Conservation (phyloP, 768 basidiomycete species). For the Leccinum longicurvipes region DNA sequence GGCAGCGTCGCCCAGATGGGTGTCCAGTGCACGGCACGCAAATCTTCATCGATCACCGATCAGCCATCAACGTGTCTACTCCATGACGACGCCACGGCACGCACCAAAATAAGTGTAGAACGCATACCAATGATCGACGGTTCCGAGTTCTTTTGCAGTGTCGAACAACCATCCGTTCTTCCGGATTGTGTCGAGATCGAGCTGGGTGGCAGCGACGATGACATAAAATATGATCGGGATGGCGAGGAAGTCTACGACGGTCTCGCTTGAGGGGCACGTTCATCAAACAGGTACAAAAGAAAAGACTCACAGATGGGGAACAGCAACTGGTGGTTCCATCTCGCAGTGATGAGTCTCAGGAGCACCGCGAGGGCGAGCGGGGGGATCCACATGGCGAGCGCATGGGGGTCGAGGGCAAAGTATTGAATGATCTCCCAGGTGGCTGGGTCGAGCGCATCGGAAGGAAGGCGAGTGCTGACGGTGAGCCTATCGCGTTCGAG, state of each 20-base stretch:
- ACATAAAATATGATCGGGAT: slow-evolving; percentile 87
- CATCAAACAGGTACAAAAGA: background rate
- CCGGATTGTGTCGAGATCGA: slow-evolving; percentile 61
- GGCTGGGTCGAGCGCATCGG: slow-evolving; percentile 66
- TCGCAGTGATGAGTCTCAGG: slow-evolving; percentile 75
- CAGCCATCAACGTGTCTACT: background rate
- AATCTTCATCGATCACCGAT: slow-evolving; percentile 43
- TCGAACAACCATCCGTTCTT: slow-evolving; percentile 85
- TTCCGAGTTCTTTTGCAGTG: slow-evolving; percentile 32
- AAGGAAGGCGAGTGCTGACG: slow-evolving; percentile 78
- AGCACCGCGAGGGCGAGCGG: slow-evolving; percentile 75
- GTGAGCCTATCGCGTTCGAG: slow-evolving; percentile 54
- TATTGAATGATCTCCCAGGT: slow-evolving; percentile 61
- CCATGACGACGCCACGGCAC: slow-evolving; percentile 12
- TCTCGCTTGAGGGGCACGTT: background rate
- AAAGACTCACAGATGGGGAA: slow-evolving; percentile 77
- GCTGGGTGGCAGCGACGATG: slow-evolving; percentile 58
- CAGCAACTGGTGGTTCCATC: slow-evolving; percentile 82
- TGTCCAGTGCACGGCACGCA: slow-evolving; percentile 52
- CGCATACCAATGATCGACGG: slow-evolving; percentile 64
- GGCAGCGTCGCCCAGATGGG: slow-evolving; percentile 83
- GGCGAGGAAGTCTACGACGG: slow-evolving; percentile 61
- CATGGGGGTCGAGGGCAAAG: slow-evolving; percentile 62
- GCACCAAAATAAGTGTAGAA: slow-evolving; percentile 81
- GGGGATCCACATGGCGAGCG: slow-evolving; percentile 73